Evolutionary conservation across 139 green algal genomes (phyloP).

Genomic region (Ettlia oleoabundans): DNA sequence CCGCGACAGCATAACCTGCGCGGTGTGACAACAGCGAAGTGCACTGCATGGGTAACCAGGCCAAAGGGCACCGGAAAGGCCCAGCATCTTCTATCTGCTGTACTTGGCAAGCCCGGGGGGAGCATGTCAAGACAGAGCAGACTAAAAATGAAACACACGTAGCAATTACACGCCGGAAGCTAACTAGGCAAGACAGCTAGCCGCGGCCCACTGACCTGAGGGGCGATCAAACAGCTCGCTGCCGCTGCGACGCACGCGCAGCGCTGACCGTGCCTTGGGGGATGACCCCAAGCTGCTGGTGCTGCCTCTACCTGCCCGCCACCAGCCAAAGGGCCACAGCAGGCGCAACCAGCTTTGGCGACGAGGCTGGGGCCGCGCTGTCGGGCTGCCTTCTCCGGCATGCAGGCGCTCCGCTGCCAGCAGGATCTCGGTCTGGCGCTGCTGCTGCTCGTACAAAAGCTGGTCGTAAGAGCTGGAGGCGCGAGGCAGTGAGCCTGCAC

Average conservation of each 20-base stretch:
- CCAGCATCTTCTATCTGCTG: too few relatives aligned
- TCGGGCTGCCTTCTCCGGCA: not conserved
- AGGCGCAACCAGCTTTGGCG: not conserved
- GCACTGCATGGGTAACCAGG: not conserved
- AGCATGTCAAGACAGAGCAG: too few relatives aligned
- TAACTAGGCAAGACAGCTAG: too few relatives aligned
- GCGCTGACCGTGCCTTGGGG: not conserved
- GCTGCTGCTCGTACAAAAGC: not conserved
- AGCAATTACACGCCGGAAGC: too few relatives aligned
- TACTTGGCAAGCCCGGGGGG: too few relatives aligned
- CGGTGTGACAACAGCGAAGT: not conserved
- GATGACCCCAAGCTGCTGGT: not conserved
- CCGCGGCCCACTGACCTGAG: not conserved
- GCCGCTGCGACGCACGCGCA: slow-evolving; percentile 30
- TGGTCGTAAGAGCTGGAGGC: not conserved
- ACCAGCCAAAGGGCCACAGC: slow-evolving; percentile 27
- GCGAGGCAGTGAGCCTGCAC: not conserved
- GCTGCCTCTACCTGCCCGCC: slow-evolving; percentile 15
- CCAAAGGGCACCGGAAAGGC: too few relatives aligned
- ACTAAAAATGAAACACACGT: too few relatives aligned
- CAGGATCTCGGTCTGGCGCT: not conserved
- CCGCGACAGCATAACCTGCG: slow-evolving; percentile 41
- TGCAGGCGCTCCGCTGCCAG: not conserved
- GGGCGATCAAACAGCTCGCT: slow-evolving; percentile 57
- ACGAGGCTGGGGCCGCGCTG: slow-evolving; percentile 8